Evolutionary conservation across 208 protist species (phyloP).

Genomic region (Crithidia brevicula): DNA sequence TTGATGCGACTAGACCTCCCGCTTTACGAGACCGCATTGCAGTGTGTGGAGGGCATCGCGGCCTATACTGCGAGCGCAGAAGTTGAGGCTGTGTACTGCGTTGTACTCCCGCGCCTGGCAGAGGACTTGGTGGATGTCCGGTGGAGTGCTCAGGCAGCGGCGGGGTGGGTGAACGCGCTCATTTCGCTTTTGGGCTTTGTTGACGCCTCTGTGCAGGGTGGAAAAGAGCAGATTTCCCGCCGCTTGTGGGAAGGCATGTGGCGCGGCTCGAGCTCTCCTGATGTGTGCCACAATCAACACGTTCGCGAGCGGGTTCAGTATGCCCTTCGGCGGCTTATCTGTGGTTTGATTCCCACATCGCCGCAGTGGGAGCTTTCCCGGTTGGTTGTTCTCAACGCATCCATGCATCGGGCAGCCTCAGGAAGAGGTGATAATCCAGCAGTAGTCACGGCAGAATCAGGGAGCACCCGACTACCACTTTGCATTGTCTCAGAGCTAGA

Average conservation of each 20-base stretch:
- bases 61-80: constrained; percentile 4
- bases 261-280: constrained; percentile 17
- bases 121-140: constrained; percentile 28
- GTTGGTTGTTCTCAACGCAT: constrained; percentile 18
- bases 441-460: too few species aligned
- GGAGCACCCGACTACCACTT: neutral
- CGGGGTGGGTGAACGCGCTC: constrained; percentile 11
- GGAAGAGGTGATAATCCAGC: neutral
- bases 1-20: constrained; percentile 28
- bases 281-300: constrained; percentile 7
- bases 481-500: constrained; percentile 5
- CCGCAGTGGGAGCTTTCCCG: constrained; percentile 29
- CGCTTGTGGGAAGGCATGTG: constrained; percentile 35
- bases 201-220: neutral
- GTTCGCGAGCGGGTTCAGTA: neutral
- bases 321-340: constrained; percentile 9
- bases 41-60: constrained; percentile 9
- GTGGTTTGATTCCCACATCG: neutral
- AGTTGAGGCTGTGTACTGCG: constrained; percentile 16
- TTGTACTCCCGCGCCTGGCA: constrained; percentile 15
- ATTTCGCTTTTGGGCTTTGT: constrained; percentile 1
- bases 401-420: neutral
- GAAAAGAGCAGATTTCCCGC: constrained; percentile 9
- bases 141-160: neutral
- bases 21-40: constrained; percentile 14